Evolutionary conservation across 2,329 filamentous ascomycete genomes (phyloP), one percentile per base, ranked within the genome.

Genomic region (Pseudogymnoascus sp.): DNA sequence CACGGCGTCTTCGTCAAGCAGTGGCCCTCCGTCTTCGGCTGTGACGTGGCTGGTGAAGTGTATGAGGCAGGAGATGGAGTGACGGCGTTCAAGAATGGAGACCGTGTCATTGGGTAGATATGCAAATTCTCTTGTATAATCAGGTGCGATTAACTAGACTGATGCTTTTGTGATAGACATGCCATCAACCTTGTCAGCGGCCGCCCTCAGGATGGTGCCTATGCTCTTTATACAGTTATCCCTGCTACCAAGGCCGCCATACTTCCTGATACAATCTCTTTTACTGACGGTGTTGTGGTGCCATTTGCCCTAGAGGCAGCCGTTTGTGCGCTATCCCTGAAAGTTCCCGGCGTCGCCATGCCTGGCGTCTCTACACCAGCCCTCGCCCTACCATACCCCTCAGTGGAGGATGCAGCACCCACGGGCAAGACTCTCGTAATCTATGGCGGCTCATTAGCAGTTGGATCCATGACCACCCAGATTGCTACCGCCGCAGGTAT

Each of bases 151-250:
- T n/a, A 11, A 14, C 37, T 66, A 9, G 12, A 28, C 41, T 47
- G 22, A 47, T 15, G 2, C 41, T 47, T 12, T 28, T 47, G 14
- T 9, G 15, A 47, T 47, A 47, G 41, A 20, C 41, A 47, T 57
- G 60, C 65, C 33, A 67, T 68, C 37, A 70, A 68, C 53, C 62
- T 71, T 4, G 66, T 69, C 30, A 69, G 60, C 28, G 68, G 70
- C 33, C 64, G 64, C 28, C 66, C 68, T 50, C 62, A 64, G 15
- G 69, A 71, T 60, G 70, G 64, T 22, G 69, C 67, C 14, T 71
- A 67, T 61, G 69, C 68, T 28, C 60, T 65, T 14, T 47, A 15
- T 20, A 47, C 41, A 47, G 41, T 47, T 7, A 28, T 47, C 22
- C 65, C 62, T 2, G 67, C 65, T 4, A 47, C 61, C 43, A 69